phyloP scores from a whole-genome alignment of 2,329 filamentous ascomycete genomes.

The Chalara sp. region DNA sequence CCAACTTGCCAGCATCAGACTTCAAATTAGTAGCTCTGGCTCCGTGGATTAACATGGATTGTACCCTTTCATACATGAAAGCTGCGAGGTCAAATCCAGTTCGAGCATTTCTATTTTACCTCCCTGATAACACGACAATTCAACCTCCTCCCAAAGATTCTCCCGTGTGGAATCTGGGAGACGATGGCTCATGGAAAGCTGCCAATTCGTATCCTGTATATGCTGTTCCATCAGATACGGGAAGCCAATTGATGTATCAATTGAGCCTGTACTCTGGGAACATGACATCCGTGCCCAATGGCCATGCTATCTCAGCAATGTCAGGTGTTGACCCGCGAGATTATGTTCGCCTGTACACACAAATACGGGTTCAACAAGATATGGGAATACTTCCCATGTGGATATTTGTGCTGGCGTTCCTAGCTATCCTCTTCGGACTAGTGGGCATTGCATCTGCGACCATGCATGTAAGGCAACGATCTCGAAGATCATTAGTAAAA shows the following conservation, averaged over 20 bases:
- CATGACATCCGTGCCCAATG: constrained; percentile 53
- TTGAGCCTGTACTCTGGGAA: constrained; percentile 73
- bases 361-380: constrained; percentile 40
- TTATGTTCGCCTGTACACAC: constrained; percentile 54
- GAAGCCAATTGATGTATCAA: constrained; percentile 61
- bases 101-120: constrained; percentile 58
- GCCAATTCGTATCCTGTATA: constrained; percentile 75
- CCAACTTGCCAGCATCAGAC: constrained; percentile 60
- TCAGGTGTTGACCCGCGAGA: constrained; percentile 50
- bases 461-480: constrained; percentile 74
- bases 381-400: constrained; percentile 64
- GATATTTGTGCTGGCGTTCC: constrained; percentile 68
- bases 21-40: constrained; percentile 76
- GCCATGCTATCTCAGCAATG: constrained; percentile 45
- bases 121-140: constrained; percentile 36
- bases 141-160: constrained; percentile 62
- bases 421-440: constrained; percentile 64
- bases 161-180: constrained; percentile 62
- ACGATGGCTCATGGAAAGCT: constrained; percentile 64
- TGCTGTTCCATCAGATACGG: constrained; percentile 64
- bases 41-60: constrained; percentile 74
- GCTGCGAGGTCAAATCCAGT: constrained; percentile 52
- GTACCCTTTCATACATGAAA: constrained; percentile 65
- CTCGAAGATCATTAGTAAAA: constrained; percentile 42
- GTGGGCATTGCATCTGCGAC: constrained; percentile 59